Evolutionary conservation across 805 yeast species (phyloP).

Genomic region (Barnettozyma wickerhamii): DNA sequence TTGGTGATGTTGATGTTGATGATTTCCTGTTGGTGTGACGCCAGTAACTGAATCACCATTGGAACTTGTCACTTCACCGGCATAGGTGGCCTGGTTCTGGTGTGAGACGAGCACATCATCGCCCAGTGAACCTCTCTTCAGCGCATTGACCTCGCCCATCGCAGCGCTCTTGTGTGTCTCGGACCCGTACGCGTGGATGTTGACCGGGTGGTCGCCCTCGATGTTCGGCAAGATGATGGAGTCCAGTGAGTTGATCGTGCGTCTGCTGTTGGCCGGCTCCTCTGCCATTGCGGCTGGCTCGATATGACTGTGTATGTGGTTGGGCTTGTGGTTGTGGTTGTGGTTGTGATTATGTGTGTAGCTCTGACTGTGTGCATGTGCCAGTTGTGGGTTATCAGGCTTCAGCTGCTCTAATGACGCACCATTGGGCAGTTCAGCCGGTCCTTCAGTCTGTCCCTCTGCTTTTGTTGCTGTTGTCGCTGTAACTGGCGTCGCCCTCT

Average conservation of each 20-base stretch:
- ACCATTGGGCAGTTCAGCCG: too few species aligned
- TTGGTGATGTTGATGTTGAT: too few species aligned
- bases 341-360: too few species aligned
- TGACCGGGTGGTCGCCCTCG: slow-evolving; percentile 19
- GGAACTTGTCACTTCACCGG: neutral
- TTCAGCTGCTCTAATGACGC: too few species aligned
- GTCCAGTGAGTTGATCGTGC: slow-evolving; percentile 23
- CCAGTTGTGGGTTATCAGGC: too few species aligned
- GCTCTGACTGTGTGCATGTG: too few species aligned
- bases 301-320: too few species aligned
- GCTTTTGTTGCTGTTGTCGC: slow-evolving; percentile 1
- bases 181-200: slow-evolving; percentile 21
- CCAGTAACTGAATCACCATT: neutral
- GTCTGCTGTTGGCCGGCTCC: too few species aligned
- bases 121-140: slow-evolving; percentile 12
- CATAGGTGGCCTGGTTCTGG: neutral
- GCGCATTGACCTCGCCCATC: slow-evolving; percentile 25
- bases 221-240: slow-evolving; percentile 26
- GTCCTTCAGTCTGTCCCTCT: neutral
- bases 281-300: too few species aligned
- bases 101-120: slow-evolving; percentile 4
- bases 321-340: too few species aligned
- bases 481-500: neutral
- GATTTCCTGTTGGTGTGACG: neutral
- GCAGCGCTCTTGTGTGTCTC: slow-evolving; percentile 26